Percentiles rank a stretch among this genome's conserved stretches.
Evolutionary conservation across 1,139 yeast genomes (phyloP).

Genomic region (Lizanozyma gosingica): DNA sequence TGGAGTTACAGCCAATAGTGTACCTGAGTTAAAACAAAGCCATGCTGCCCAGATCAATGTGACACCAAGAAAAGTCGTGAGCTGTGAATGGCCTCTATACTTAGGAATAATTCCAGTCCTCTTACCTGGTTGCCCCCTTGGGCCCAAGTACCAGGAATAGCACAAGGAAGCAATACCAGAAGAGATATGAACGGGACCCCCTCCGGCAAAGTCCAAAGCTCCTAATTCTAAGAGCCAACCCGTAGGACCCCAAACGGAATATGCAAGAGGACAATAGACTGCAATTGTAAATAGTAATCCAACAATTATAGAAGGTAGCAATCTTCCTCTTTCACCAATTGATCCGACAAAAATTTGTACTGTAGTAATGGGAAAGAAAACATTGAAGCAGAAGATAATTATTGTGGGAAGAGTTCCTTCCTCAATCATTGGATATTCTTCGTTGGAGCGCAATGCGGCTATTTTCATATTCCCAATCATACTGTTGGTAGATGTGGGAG

Average conservation of each 20-base stretch:
- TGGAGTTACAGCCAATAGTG: constrained; percentile 33
- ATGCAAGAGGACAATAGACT: constrained; percentile 36
- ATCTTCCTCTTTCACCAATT: constrained; percentile 35
- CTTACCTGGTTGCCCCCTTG: constrained; percentile 71
- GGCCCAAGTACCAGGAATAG: constrained; percentile 36
- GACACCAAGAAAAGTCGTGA: constrained; percentile 37
- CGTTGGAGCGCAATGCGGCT: constrained; percentile 29
- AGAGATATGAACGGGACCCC: constrained; percentile 42
- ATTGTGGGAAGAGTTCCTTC: constrained; percentile 32
- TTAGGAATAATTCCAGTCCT: constrained; percentile 29
- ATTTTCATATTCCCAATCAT: constrained; percentile 28
- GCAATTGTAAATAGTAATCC: constrained; percentile 33
- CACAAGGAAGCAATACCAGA: constrained; percentile 35
- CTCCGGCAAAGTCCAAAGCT: constrained; percentile 40
- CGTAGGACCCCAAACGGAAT: constrained; percentile 35
- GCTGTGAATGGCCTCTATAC: constrained; percentile 29
- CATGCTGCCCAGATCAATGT: constrained; percentile 43
- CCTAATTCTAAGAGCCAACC: constrained; percentile 38
- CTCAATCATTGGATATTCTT: constrained; percentile 28
- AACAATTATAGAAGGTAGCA: constrained; percentile 34
- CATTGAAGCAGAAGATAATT: constrained; percentile 31
- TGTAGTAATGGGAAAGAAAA: constrained; percentile 37
- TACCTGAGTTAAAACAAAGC: constrained; percentile 46
- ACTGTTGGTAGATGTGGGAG: constrained; percentile 25
- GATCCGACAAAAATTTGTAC: constrained; percentile 40